Evolutionary conservation across 495 filamentous ascomycete species (phyloP).

Genomic region (Aspergillus bridgeri): DNA sequence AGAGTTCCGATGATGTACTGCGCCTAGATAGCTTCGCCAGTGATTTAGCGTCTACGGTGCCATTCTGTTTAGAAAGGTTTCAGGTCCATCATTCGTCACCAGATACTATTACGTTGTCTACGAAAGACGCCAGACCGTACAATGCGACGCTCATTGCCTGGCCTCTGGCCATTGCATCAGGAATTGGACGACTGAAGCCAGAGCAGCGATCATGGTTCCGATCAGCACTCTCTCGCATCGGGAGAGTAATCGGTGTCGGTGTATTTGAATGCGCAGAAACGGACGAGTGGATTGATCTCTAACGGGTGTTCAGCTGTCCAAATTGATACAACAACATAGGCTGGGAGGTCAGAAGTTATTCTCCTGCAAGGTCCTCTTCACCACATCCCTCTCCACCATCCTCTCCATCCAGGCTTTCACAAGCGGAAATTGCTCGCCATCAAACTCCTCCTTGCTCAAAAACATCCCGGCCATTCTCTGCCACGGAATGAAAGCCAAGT

Average conservation of each 20-base stretch:
- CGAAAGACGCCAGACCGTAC: not conserved
- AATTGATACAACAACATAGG: too few relatives aligned
- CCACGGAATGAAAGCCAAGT: conserved; percentile 30
- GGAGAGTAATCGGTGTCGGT: not conserved
- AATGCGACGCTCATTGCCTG: conserved; percentile 1
- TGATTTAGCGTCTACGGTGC: not conserved
- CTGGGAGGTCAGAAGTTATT: not conserved
- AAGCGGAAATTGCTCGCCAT: conserved; percentile 19
- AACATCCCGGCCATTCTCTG: conserved; percentile 11
- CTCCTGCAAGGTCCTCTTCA: conserved; percentile 12
- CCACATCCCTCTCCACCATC: conserved; percentile 18
- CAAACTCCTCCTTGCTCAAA: conserved; percentile 14
- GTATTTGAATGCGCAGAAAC: not conserved
- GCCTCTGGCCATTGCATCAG: conserved; percentile 3
- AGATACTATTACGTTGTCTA: not conserved
- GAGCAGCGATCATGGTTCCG: not conserved
- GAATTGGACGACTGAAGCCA: not conserved
- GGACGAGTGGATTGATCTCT: conserved; percentile 1
- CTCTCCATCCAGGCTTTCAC: conserved; percentile 27
- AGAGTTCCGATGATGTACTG: not conserved
- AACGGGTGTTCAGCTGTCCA: not conserved
- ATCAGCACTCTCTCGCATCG: not conserved
- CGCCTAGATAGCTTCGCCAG: not conserved
- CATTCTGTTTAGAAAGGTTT: not conserved
- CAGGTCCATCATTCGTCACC: not conserved